These are phyloP conservation scores for Wickerhamiella sergipiensis DNA, from an alignment of 805 yeast genomes.

Conservation along the genomic window DNA sequence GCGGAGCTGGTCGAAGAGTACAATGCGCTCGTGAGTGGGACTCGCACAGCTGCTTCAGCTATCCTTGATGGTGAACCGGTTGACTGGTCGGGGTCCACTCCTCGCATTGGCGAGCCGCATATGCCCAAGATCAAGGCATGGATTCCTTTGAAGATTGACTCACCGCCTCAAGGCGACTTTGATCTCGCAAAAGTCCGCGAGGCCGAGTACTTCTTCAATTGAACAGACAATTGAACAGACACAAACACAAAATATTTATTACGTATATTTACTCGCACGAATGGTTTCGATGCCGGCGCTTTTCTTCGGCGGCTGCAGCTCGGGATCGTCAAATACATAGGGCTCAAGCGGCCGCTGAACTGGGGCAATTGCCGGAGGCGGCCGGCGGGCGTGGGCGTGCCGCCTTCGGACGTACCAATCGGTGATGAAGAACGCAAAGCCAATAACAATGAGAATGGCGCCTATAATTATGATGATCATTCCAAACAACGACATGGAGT, in stretches of 20 bases:
- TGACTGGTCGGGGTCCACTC: conserved; percentile 40
- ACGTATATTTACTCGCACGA: not conserved
- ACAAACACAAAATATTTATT: no score
- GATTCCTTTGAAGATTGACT: conserved; percentile 53
- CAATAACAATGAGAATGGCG: not conserved
- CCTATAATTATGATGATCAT: not conserved
- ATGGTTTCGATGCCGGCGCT: not conserved
- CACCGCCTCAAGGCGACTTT: conserved; percentile 64
- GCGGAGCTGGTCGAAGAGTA: conserved; percentile 33
- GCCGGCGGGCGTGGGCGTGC: not conserved
- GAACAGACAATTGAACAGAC: not conserved
- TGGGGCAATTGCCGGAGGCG: not conserved
- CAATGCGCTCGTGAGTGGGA: conserved; percentile 35
- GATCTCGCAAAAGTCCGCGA: conserved; percentile 53
- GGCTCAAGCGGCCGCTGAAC: no score
- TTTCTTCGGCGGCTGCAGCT: not conserved
- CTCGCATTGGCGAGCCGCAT: conserved; percentile 3
- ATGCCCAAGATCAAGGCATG: conserved; percentile 25
- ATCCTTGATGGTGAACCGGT: conserved; percentile 28
- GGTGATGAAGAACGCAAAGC: not conserved
- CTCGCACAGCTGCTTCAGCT: conserved; percentile 39
- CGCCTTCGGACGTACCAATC: not conserved
- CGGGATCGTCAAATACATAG: not conserved
- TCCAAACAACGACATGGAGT: not conserved
- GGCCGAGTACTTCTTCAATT: conserved; percentile 56